Evolutionary conservation across 306 rosid species (phyloP).

Genomic region (Medicago truncatula): DNA sequence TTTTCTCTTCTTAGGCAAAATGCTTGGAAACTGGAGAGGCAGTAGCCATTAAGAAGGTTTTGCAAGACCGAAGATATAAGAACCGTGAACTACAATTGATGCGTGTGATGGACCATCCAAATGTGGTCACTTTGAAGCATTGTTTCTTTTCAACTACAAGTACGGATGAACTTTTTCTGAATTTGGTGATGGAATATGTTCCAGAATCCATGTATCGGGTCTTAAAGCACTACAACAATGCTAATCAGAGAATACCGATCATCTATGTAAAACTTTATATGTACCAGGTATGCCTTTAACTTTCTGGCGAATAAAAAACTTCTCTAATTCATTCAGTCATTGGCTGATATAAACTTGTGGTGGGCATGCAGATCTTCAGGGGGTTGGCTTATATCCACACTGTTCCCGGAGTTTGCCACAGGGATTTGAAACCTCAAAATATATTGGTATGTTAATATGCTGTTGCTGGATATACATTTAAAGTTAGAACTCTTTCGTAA

Average conservation of each 20-base stretch:
- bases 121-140: slow-evolving; percentile 89
- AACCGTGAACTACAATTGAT: slow-evolving; percentile 92
- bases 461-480: slow-evolving; percentile 26
- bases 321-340: slow-evolving; percentile 12
- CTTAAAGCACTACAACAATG: slow-evolving; percentile 79
- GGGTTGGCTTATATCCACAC: slow-evolving; percentile 91
- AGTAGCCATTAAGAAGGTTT: slow-evolving; percentile 91
- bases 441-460: slow-evolving; percentile 69
- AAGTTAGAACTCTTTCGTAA: neutral
- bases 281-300: slow-evolving; percentile 72
- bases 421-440: slow-evolving; percentile 97
- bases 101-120: slow-evolving; percentile 98
- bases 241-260: slow-evolving; percentile 87
- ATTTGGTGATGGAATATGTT: slow-evolving; percentile 98
- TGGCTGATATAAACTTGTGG: slow-evolving; percentile 31
- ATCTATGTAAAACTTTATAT: slow-evolving; percentile 86
- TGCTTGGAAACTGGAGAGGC: slow-evolving; percentile 96
- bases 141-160: slow-evolving; percentile 95
- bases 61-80: slow-evolving; percentile 90
- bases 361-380: slow-evolving; percentile 75
- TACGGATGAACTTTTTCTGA: slow-evolving; percentile 89
- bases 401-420: slow-evolving; percentile 92
- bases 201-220: slow-evolving; percentile 90
- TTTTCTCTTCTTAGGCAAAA: slow-evolving; percentile 65
- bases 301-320: slow-evolving; percentile 11